Evolutionary conservation across 1,284 basidiomycete species (phyloP).

Genomic region (Heterobasidion occidentale): DNA sequence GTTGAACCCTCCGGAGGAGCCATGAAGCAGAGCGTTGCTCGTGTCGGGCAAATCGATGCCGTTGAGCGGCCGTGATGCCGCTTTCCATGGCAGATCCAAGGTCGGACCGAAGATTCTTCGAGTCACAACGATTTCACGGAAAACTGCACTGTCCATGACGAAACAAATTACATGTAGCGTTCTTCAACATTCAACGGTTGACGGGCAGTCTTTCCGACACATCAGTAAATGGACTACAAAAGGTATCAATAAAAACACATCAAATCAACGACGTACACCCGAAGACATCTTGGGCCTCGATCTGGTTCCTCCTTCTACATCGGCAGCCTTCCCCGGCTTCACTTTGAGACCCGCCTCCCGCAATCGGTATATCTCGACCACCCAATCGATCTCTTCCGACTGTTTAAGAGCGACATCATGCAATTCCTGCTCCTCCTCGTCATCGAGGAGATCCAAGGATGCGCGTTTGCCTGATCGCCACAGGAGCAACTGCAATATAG

Average conservation of each 20-base stretch:
- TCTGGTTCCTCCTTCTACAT: not conserved
- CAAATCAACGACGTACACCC: not conserved
- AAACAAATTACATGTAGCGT: too few species aligned
- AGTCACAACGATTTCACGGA: too few species aligned
- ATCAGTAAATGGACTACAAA: not conserved
- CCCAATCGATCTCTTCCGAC: conserved; percentile 54
- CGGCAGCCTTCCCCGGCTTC: conserved; percentile 8
- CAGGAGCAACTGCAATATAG: conserved; percentile 57
- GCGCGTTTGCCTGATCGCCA: conserved; percentile 57
- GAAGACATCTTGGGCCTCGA: not conserved
- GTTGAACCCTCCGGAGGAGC: too few species aligned
- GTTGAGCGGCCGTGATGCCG: too few species aligned
- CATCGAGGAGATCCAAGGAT: conserved; percentile 35
- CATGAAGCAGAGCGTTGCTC: too few species aligned
- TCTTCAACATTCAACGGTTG: too few species aligned
- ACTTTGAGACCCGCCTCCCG: conserved; percentile 3
- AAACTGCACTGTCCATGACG: too few species aligned
- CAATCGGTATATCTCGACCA: conserved; percentile 15
- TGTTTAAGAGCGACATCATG: conserved; percentile 39
- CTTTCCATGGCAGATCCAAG: too few species aligned
- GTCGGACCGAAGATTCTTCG: too few species aligned
- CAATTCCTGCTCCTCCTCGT: conserved; percentile 45
- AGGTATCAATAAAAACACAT: not conserved
- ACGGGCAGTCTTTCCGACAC: too few species aligned
- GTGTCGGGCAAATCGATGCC: too few species aligned